Percentiles rank a stretch among this genome's conserved stretches.
These are phyloP conservation scores for Teratosphaeria destructans DNA, from an alignment of 2,329 filamentous ascomycete genomes.

Conservation along the genomic window DNA sequence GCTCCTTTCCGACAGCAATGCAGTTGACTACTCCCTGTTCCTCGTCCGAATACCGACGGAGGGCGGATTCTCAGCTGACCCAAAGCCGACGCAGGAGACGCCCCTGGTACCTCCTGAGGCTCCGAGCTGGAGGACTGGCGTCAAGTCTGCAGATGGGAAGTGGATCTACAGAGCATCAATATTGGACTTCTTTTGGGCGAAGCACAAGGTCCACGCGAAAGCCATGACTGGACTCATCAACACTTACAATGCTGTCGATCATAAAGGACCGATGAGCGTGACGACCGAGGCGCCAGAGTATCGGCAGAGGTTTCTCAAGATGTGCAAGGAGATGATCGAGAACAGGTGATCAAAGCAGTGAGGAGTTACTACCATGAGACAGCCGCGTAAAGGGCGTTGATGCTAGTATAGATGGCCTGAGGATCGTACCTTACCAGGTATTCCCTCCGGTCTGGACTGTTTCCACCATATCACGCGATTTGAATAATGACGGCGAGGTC, in stretches of 20 bases:
- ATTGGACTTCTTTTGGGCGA: slow-evolving; percentile 71
- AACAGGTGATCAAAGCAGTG: slow-evolving; percentile 2
- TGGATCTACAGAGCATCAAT: slow-evolving; percentile 59
- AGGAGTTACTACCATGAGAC: neutral
- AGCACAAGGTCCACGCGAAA: slow-evolving; percentile 57
- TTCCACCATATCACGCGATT: too few relatives aligned
- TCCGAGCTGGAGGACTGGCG: slow-evolving; percentile 49
- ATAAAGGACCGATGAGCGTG: slow-evolving; percentile 63
- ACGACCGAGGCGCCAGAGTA: slow-evolving; percentile 62
- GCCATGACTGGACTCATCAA: slow-evolving; percentile 54
- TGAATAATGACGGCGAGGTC: too few relatives aligned
- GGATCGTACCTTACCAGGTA: neutral
- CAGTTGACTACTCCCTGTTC: slow-evolving; percentile 68
- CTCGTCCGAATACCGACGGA: slow-evolving; percentile 46
- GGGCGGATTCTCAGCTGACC: slow-evolving; percentile 23
- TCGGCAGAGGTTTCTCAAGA: slow-evolving; percentile 43
- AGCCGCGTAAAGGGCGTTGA: neutral
- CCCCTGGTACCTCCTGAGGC: slow-evolving; percentile 21
- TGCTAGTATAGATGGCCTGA: neutral
- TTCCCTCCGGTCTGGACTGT: neutral
- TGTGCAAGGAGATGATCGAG: slow-evolving; percentile 40
- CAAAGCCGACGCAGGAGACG: slow-evolving; percentile 18
- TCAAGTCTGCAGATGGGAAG: slow-evolving; percentile 51
- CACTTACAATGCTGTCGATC: slow-evolving; percentile 46
- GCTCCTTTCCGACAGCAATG: slow-evolving; percentile 47